Evolutionary conservation across 306 rosid genomes (phyloP), one percentile per base, ranked within the genome.

Genomic region (Comarum palustre): DNA sequence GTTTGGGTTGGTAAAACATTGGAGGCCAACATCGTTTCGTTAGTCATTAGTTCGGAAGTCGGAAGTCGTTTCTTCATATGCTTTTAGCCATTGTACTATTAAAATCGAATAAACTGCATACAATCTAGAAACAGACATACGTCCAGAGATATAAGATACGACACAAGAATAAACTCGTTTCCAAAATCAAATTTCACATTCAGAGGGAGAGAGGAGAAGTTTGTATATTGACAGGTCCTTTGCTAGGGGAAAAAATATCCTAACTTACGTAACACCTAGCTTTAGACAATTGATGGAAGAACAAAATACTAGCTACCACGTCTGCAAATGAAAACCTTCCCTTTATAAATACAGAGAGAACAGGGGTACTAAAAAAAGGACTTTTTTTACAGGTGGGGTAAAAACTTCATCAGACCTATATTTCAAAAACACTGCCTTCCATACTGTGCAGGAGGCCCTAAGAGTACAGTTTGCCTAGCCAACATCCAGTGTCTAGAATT

Each of bases 371-470:
- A n/a, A 54, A 45, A 16, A 34, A n/a, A 50, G 24, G 3, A 57
- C 41, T 20, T 62, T 34, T 77, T 78, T 74, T 77, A 78, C 68
- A 72, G 85, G 90, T 80, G 87, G 88, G 93, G 73, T 60, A 77
- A 84, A 88, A 81, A 82, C 0, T 42, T 89, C 77, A 77, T 80
- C 80, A 75, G 71, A 79, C 88, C 88, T 85, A 84, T 69, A 62
- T 69, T 70, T 39, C 73, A 73, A 59, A 59, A 68, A 75, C 74
- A 74, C 70, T 16, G 77, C 72, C 84, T 64, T 57, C 11, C 61
- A 71, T 57, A 82, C 68, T 79, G 79, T 71, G 80, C 87, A 61
- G 47, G 51, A 74, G 83, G 84, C 82, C 71, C 77, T 82, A 74
- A 75, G 79, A 79, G 51, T 71, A 77, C 83, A 73, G 85, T 73